A percentile compares a stretch with the other conserved stretches of the same genome.
These are phyloP conservation scores for Globisporangium emineosum DNA, from an alignment of 352 stramenopile species.

Conservation along the genomic window DNA sequence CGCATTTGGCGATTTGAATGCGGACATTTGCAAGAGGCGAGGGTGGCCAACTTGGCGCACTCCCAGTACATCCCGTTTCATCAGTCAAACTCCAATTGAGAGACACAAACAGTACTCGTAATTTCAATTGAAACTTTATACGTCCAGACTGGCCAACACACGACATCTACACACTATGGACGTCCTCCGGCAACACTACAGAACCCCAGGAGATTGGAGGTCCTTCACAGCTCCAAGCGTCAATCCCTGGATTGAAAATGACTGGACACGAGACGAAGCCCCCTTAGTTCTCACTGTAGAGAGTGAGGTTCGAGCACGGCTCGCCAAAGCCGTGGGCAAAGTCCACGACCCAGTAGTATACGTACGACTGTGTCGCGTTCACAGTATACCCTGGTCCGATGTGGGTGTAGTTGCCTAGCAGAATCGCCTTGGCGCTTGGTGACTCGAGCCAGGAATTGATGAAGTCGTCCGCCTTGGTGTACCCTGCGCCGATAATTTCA, in stretches of 20 bases:
- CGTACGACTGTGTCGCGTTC: slow-evolving; percentile 22
- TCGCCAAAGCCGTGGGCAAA: slow-evolving; percentile 11
- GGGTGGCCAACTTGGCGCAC: no score
- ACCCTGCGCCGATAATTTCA: slow-evolving; percentile 24
- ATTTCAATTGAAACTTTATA: background rate
- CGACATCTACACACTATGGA: background rate
- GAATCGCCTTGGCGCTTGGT: background rate
- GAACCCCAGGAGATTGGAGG: no score
- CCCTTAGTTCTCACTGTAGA: background rate
- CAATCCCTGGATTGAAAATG: no score
- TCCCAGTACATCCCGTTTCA: background rate
- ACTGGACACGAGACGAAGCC: background rate
- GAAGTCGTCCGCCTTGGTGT: slow-evolving; percentile 16
- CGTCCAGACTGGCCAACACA: background rate
- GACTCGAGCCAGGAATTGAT: slow-evolving; percentile 24
- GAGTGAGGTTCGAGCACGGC: slow-evolving; percentile 4
- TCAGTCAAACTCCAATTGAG: background rate
- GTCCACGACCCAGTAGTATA: slow-evolving; percentile 26
- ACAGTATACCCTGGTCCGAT: slow-evolving; percentile 23
- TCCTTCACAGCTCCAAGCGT: no score
- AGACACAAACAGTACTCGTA: background rate
- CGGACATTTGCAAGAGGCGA: background rate
- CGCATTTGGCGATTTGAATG: background rate
- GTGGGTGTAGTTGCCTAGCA: slow-evolving; percentile 26
- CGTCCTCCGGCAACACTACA: no score